Evolutionary conservation across 23 red algal genomes (phyloP), one percentile per base, ranked within the genome.

Genomic region (Gracilaria gracilis): DNA sequence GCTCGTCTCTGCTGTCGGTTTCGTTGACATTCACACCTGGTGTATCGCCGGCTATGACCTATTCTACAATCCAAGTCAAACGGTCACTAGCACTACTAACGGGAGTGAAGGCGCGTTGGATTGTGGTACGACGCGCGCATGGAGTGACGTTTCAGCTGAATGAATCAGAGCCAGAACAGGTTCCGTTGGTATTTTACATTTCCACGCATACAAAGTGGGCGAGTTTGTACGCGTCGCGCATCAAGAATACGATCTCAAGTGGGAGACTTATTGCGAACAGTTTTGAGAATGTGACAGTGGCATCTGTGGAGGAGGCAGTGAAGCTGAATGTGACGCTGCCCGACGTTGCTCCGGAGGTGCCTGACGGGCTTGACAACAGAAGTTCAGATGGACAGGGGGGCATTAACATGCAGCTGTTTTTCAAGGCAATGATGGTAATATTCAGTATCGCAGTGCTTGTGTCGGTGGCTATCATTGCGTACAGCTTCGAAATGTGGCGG

Each of bases 11-110:
- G 50, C 19, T 87, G 20, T 55, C 54, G 12, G 36, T 87, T 17
- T 87, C 84, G 14, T 38, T 87, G 40, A 87, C 84, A 11, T 50
- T 87, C 21, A 70, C 36, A 21, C 84, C 84, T n/a, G 51, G 51
- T 42, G 36, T 71, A 39, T 29, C 50, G 14, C 84, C 84, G 0
- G 84, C 84, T 4, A 87, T 87, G 84, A 38, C 64, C 4, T 87
- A 87, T 23, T 73, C 84, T 31, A 49, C 67, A 35, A 57, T 32
- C 0, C 64, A 48, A 23, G 77, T 87, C 8, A 74, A 47, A 53
- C 27, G 39, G n/a, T 67, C 66, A 33, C 67, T 87, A 3, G 15
- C 84, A 32, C 25, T 12, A 64, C 28, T 40, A 37, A 55, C 84
- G 20, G 84, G 67, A 32, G 53, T 87, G 27, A 33, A 51, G 64